Conservation (phyloP, 2,329 filamentous ascomycete genomes). For the Teratosphaeria destructans region DNA sequence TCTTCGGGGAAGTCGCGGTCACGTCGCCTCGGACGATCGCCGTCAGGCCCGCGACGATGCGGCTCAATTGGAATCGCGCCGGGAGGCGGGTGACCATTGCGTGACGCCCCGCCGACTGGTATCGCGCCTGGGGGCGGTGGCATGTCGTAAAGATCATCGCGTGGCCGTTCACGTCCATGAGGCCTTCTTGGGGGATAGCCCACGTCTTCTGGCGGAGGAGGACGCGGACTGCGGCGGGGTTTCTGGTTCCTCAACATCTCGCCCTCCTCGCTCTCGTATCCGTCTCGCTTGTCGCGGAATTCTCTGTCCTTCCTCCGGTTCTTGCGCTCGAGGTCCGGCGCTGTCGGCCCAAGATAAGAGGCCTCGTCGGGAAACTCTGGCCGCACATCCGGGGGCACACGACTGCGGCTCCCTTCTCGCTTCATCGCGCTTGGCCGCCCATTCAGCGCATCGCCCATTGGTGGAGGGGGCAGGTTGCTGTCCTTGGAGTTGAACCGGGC, state of each 20-base stretch:
- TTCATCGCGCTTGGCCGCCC: slow-evolving; percentile 19
- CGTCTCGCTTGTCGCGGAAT: slow-evolving; percentile 26
- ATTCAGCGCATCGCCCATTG: slow-evolving; percentile 19
- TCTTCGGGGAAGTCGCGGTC: slow-evolving; percentile 11
- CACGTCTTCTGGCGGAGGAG: slow-evolving; percentile 4
- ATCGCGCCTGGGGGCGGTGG: neutral
- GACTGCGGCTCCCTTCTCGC: slow-evolving; percentile 22
- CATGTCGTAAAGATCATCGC: neutral
- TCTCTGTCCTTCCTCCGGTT: slow-evolving; percentile 17
- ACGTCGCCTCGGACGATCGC: slow-evolving; percentile 4
- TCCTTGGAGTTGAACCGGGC: neutral
- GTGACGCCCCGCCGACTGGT: neutral
- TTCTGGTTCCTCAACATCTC: slow-evolving; percentile 18
- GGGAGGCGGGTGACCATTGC: neutral
- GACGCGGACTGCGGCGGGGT: slow-evolving; percentile 6
- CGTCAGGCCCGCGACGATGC: neutral
- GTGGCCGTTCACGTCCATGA: neutral
- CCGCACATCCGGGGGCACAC: slow-evolving; percentile 17
- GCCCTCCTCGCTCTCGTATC: slow-evolving; percentile 28
- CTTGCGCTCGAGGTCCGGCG: slow-evolving; percentile 26
- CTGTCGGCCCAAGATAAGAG: slow-evolving; percentile 20
- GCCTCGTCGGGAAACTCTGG: slow-evolving; percentile 26
- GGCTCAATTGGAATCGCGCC: neutral
- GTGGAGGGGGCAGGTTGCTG: slow-evolving; percentile 19
- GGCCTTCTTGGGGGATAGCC: slow-evolving; percentile 1